These are phyloP conservation scores for Linnemannia schmuckeri DNA, from an alignment of 192 early-diverging fungal genomes.

Conservation along the genomic window DNA sequence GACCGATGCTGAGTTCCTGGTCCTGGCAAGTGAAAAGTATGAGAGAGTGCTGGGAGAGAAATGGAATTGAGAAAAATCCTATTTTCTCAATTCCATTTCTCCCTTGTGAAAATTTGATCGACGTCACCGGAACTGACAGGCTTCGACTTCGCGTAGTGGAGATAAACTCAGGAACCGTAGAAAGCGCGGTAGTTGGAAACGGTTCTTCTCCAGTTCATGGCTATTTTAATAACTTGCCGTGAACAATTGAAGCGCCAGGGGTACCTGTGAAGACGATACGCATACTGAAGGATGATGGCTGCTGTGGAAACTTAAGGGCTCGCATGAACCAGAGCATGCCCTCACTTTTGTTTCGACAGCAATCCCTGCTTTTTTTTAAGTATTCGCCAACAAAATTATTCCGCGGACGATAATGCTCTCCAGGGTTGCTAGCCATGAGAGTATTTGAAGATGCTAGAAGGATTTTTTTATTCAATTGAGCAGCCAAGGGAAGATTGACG, in stretches of 20 bases:
- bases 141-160: no score
- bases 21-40: neutral
- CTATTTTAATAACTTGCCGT: neutral
- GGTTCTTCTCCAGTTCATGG: neutral
- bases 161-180: neutral
- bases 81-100: no score
- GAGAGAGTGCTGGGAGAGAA: neutral
- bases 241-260: neutral
- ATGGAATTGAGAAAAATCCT: neutral
- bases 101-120: no score
- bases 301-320: no score
- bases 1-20: neutral
- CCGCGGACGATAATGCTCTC: no score
- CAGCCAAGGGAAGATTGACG: neutral
- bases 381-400: no score
- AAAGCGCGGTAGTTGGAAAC: neutral
- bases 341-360: no score
- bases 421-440: no score
- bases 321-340: no score
- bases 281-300: no score
- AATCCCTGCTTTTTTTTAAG: no score
- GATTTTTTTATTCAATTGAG: neutral
- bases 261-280: no score
- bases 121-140: constrained; percentile 4
- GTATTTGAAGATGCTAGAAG: neutral